phyloP scores from a whole-genome alignment of 352 stramenopile species.

The Phytophthora quininea region DNA sequence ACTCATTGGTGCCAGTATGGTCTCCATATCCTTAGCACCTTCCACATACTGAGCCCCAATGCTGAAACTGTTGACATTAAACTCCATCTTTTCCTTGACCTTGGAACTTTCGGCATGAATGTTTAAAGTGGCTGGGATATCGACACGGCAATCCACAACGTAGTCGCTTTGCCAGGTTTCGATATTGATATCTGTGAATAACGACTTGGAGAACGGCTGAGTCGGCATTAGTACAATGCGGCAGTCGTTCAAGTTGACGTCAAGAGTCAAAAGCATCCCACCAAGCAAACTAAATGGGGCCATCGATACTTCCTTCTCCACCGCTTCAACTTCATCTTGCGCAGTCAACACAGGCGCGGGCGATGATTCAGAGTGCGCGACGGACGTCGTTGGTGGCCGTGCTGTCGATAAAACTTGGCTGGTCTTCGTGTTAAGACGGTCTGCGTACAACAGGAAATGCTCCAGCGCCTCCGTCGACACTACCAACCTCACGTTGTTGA shows the following conservation, averaged over 20 bases:
- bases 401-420: conserved; percentile 56
- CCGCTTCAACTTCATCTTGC: conserved; percentile 41
- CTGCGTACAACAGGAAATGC: conserved; percentile 67
- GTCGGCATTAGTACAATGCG: conserved; percentile 57
- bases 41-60: conserved; percentile 62
- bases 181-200: conserved; percentile 65
- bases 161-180: conserved; percentile 45
- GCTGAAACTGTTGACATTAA: conserved; percentile 57
- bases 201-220: conserved; percentile 52
- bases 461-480: conserved; percentile 53
- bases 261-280: conserved; percentile 57
- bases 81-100: conserved; percentile 50
- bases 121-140: conserved; percentile 52
- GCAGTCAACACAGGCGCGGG: conserved; percentile 27
- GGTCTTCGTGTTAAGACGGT: conserved; percentile 59
- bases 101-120: conserved; percentile 53
- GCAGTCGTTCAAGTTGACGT: conserved; percentile 61
- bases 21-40: conserved; percentile 41
- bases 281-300: conserved; percentile 66
- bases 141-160: conserved; percentile 59
- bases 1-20: conserved; percentile 52
- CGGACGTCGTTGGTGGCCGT: conserved; percentile 36
- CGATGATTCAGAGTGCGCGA: conserved; percentile 37
- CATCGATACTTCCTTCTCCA: conserved; percentile 54
- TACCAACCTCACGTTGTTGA: conserved; percentile 62